Percentiles rank a stretch among this genome's conserved stretches.
Evolutionary conservation across 441 rosid genomes (phyloP).

Genomic region (Erodium trifolium): DNA sequence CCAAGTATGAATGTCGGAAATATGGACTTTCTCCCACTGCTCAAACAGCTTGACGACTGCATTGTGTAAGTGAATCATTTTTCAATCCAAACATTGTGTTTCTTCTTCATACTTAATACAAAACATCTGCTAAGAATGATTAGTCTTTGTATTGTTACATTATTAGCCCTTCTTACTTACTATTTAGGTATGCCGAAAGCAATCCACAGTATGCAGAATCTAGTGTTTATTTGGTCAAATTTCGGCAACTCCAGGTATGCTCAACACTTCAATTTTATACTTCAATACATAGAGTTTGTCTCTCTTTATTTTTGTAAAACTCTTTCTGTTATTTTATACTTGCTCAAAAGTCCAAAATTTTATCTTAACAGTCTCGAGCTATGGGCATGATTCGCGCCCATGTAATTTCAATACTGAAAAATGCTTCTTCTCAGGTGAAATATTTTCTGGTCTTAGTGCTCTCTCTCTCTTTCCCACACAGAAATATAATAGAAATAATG

Average conservation of each 20-base stretch:
- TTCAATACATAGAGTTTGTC: too few species aligned
- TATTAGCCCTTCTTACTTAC: background rate
- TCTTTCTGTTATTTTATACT: background rate
- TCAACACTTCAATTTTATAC: conserved; percentile 9
- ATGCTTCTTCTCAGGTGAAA: conserved; percentile 80
- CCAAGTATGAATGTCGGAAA: conserved; percentile 75
- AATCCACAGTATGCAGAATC: conserved; percentile 97
- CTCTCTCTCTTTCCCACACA: background rate
- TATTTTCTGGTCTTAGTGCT: background rate
- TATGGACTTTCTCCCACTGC: conserved; percentile 75
- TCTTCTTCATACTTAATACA: conserved; percentile 7
- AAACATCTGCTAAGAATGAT: background rate
- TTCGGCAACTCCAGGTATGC: conserved; percentile 90
- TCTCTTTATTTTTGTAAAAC: conserved; percentile 6
- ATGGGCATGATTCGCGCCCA: conserved; percentile 87
- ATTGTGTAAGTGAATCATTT: conserved; percentile 56
- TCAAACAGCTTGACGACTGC: conserved; percentile 89
- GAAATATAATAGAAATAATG: conserved; percentile 11
- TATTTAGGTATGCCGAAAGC: conserved; percentile 66
- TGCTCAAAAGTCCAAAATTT: conserved; percentile 11
- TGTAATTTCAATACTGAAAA: conserved; percentile 76
- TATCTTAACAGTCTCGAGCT: conserved; percentile 72
- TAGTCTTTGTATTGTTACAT: background rate
- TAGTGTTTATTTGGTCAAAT: conserved; percentile 82
- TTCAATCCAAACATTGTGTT: background rate